Evolutionary conservation across 768 basidiomycete species (phyloP).

Genomic region (Rhodotorula graminis): DNA sequence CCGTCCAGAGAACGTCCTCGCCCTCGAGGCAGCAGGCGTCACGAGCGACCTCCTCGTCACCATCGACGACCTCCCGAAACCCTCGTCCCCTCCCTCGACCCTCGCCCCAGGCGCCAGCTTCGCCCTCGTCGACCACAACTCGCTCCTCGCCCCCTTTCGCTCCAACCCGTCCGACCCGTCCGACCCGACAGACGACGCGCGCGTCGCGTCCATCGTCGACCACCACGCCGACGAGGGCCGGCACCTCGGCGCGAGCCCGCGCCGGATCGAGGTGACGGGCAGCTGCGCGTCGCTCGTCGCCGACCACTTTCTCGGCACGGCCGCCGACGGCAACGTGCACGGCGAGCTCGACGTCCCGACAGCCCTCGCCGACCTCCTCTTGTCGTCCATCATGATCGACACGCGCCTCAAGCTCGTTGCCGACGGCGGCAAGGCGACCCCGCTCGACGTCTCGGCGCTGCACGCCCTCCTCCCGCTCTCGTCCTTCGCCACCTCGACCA

Average conservation of each 20-base stretch:
- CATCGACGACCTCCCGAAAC: slow-evolving; percentile 59
- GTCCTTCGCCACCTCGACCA: slow-evolving; percentile 47
- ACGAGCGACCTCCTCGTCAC: slow-evolving; percentile 60
- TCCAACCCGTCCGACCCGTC: slow-evolving; percentile 12
- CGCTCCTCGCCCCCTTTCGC: slow-evolving; percentile 54
- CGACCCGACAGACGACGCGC: slow-evolving; percentile 47
- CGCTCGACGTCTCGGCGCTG: slow-evolving; percentile 62
- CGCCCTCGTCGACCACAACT: slow-evolving; percentile 88
- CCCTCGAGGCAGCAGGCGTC: slow-evolving; percentile 61
- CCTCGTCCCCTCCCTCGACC: slow-evolving; percentile 43
- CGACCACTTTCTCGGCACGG: slow-evolving; percentile 43
- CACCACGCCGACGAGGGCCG: slow-evolving; percentile 82
- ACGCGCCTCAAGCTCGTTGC: slow-evolving; percentile 66
- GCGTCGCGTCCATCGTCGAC: slow-evolving; percentile 77
- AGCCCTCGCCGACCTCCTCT: slow-evolving; percentile 65
- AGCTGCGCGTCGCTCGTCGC: slow-evolving; percentile 72
- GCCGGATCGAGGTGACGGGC: slow-evolving; percentile 63
- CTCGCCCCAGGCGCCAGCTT: slow-evolving; percentile 57
- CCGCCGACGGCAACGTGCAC: background rate
- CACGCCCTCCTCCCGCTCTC: slow-evolving; percentile 61
- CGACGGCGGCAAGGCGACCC: slow-evolving; percentile 66
- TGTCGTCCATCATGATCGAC: slow-evolving; percentile 79
- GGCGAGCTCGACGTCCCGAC: background rate
- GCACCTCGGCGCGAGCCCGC: slow-evolving; percentile 59
- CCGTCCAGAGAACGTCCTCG: slow-evolving; percentile 80